Evolutionary conservation across 2,329 filamentous ascomycete species (phyloP), one percentile per base, ranked within the genome.

Genomic region (Geosmithia morbida): DNA sequence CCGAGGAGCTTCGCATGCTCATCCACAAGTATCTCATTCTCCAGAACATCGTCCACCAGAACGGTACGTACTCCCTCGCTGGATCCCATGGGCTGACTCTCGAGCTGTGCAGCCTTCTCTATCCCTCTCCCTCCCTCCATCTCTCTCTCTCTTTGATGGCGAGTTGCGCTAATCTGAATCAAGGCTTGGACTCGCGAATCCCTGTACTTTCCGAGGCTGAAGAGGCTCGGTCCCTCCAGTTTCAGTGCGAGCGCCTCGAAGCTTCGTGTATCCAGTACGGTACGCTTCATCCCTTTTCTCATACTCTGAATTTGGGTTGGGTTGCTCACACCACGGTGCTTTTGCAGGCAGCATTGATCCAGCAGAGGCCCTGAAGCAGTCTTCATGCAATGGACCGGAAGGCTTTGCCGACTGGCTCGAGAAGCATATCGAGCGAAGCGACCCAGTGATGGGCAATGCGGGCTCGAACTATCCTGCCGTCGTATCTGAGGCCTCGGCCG

Each of bases 211-310:
- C 72, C 47, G 71, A 76, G 51, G 65, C 69, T 20, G 75, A 79
- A 58, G 75, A 79, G 57, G 75, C 75, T 22, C 67, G 75, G 48
- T 65, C 67, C 39, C 60, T 78, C 47, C 75, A 79, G 57, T 75
- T 78, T 54, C 70, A 70, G 52, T 77, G 74, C 60, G 75, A 79
- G 60, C 75, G 72, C 57, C 69, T 79, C 48, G 73, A 78, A 55
- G 65, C 64, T 46, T 68, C 67, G 48, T 72, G 73, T 54, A 57
- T 74, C 46, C 58, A 61, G 49, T 45, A 47, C 19, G 13, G 48
- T 49, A 45, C 17, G 48, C 17, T 10, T 22, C 16, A 7, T 7
- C 41, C 17, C 17, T n/a, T 16, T 20, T 20, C 41, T 20, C 17
- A 43, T 19, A 2, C 40, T 18, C 40, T n/a, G 7, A n/a, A n/a